Evolutionary conservation across 176 grass and related monocot genomes (phyloP), one percentile per base, ranked within the genome.

Genomic region (Zoysia japonica): DNA sequence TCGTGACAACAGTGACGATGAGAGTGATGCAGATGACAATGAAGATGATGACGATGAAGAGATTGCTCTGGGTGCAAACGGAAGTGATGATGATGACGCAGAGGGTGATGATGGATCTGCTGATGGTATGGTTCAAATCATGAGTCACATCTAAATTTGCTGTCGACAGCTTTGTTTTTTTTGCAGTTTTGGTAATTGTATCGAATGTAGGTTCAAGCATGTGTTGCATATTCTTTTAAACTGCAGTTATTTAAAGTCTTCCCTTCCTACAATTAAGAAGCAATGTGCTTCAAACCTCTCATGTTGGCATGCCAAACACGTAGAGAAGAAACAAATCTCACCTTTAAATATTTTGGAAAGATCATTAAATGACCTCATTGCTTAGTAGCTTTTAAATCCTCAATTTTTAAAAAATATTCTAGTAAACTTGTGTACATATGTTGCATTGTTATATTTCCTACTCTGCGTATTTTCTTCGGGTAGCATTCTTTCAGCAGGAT

Each of bases 11-110:
- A 88, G 87, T 9, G 78, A 85, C 0, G 85, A 94, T 2, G 93
- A 92, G 7, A 87, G 84, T 19, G 67, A 82, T 3, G 65, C 51
- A 11, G 68, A 89, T 2, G 80, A 86, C 0, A 61, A 85, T 19
- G 84, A 68, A 9, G 74, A 82, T 0, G 82, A 65, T 50, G 83
- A 65, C 45, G 83, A 75, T 17, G 93, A 83, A 6, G 82, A 86
- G 47, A 88, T 92, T 80, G 86, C 85, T 56, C 78, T 84, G 44
- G 85, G 63, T 81, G 70, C 17, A 74, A 78, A 90, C 56, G 65
- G 82, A 71, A 82, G 74, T 47, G 82, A 70, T 71, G 77, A 87
- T 43, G 76, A 78, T 56, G 75, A 44, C 5, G 83, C 72, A 7
- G 67, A 91, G 85, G 74, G 83, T 63, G 76, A 63, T 19, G 71